Evolutionary conservation across 192 early-diverging fungal species (phyloP).

Genomic region (Paraglomus brasilianum): DNA sequence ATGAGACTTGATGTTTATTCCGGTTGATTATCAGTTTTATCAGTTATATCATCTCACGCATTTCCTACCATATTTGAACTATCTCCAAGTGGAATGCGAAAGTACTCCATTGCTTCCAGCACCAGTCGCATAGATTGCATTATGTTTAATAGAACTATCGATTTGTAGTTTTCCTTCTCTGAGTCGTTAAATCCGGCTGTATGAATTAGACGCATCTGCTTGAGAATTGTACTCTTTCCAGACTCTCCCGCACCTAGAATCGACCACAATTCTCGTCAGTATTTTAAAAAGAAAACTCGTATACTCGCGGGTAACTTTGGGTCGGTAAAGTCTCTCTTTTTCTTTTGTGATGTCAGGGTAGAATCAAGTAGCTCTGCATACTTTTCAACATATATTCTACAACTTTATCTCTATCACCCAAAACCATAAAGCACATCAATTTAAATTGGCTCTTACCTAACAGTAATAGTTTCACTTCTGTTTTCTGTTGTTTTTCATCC

Average conservation of each 20-base stretch:
- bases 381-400: background rate
- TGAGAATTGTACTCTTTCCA: constrained; percentile 58
- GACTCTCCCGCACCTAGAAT: constrained; percentile 56
- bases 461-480: constrained; percentile 40
- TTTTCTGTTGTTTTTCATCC: constrained; percentile 31
- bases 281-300: background rate
- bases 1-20: background rate
- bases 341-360: background rate
- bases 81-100: constrained; percentile 21
- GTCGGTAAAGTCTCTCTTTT: background rate
- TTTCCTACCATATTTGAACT: constrained; percentile 31
- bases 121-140: constrained; percentile 50
- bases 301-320: background rate
- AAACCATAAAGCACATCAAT: background rate
- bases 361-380: background rate
- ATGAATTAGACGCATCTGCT: constrained; percentile 60
- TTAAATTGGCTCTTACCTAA: constrained; percentile 27
- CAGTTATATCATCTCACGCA: background rate
- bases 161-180: constrained; percentile 48
- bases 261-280: background rate
- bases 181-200: constrained; percentile 47
- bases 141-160: constrained; percentile 50
- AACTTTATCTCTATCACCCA: background rate
- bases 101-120: constrained; percentile 46
- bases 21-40: background rate